Percentiles rank a stretch among this genome's conserved stretches.
These are phyloP conservation scores for Cyclotella kingstonii DNA, from an alignment of 108 stramenopile species.

Conservation along the genomic window DNA sequence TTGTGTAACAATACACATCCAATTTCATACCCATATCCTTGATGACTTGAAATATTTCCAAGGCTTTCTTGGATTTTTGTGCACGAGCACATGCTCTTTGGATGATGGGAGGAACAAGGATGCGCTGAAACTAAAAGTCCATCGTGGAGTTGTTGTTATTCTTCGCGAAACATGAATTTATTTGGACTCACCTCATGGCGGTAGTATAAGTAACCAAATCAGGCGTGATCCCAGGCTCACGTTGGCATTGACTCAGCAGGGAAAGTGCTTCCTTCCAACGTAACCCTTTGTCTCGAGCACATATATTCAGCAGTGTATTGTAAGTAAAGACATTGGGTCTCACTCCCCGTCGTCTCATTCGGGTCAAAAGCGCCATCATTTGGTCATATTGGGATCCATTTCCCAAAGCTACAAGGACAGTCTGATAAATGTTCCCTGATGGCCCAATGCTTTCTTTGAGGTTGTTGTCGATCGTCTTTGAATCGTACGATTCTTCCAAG, in stretches of 20 bases:
- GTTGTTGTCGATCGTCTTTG: neutral
- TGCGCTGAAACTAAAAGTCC: too few species aligned
- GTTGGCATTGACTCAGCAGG: constrained; percentile 62
- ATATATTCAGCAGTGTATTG: constrained; percentile 65
- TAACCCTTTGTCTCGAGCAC: constrained; percentile 46
- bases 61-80: constrained; percentile 50
- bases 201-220: constrained; percentile 81
- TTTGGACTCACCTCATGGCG: constrained; percentile 55
- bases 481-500: constrained; percentile 43
- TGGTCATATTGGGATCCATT: constrained; percentile 46
- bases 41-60: constrained; percentile 58
- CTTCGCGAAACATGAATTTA: too few species aligned
- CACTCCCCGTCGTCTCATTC: constrained; percentile 52
- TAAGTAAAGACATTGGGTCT: constrained; percentile 57
- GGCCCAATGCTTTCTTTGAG: neutral
- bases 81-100: constrained; percentile 70
- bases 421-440: constrained; percentile 57
- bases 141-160: too few species aligned
- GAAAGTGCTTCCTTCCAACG: constrained; percentile 67
- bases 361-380: constrained; percentile 49
- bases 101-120: neutral
- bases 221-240: constrained; percentile 62
- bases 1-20: constrained; percentile 79
- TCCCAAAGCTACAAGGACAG: constrained; percentile 56
- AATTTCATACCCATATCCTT: constrained; percentile 56